Percentiles rank a stretch among this genome's conserved stretches.
Evolutionary conservation across 495 filamentous ascomycete species (phyloP).

Genomic region (Clohesyomyces aquaticus): DNA sequence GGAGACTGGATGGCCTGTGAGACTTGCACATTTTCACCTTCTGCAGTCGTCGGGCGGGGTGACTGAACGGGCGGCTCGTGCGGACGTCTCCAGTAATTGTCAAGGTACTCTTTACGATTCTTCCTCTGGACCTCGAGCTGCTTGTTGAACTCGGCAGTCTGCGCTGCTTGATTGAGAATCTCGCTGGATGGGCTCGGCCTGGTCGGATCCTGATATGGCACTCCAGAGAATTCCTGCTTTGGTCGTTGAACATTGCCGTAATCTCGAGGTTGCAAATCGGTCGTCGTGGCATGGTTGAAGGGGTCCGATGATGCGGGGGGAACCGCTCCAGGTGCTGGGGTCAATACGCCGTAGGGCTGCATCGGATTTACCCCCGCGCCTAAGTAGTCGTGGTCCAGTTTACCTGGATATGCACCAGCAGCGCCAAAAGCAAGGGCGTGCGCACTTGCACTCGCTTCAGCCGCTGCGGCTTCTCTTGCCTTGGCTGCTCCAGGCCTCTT

Average conservation of each 20-base stretch:
- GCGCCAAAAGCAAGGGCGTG: slow-evolving; percentile 54
- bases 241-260: slow-evolving; percentile 83
- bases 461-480: slow-evolving; percentile 78
- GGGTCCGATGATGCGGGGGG: slow-evolving; percentile 66
- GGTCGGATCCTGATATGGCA: slow-evolving; percentile 84
- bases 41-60: slow-evolving; percentile 24
- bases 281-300: slow-evolving; percentile 73
- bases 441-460: slow-evolving; percentile 52
- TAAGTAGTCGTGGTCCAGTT: slow-evolving; percentile 29
- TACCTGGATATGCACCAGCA: slow-evolving; percentile 18
- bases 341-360: slow-evolving; percentile 34
- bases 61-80: slow-evolving; percentile 57
- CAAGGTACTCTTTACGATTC: slow-evolving; percentile 73
- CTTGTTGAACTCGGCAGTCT: slow-evolving; percentile 90
- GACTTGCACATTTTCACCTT: slow-evolving; percentile 26
- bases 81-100: slow-evolving; percentile 74
- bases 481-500: slow-evolving; percentile 93
- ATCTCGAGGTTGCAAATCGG: slow-evolving; percentile 77
- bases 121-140: slow-evolving; percentile 72
- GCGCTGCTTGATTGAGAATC: slow-evolving; percentile 82
- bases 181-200: slow-evolving; percentile 80
- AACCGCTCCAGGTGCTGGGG: slow-evolving; percentile 63
- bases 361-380: slow-evolving; percentile 18
- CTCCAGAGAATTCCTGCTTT: slow-evolving; percentile 86
- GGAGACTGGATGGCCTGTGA: slow-evolving; percentile 42